Base-by-base conservation (phyloP, 768 basidiomycete species). In the Russula olivacea region DNA sequence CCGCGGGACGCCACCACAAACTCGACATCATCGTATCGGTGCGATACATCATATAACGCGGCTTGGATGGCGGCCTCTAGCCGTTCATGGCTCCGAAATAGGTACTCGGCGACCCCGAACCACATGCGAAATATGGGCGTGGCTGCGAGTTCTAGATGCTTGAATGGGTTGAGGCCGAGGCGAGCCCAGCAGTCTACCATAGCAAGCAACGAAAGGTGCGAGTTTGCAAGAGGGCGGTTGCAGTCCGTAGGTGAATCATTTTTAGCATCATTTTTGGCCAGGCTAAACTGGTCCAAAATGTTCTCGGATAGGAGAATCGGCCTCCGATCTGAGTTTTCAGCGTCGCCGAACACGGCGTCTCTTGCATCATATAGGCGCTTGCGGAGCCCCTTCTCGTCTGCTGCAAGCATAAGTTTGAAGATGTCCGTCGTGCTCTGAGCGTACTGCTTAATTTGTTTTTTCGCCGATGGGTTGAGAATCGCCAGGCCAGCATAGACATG, bases 401-500 rank as follows among this genome's bases (percentile, higher is more conserved):
- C 77, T 11, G 75, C 77, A 51, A 98, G 79, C 94, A 99, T 98
- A 71, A 99, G 80, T 74, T 98, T 98, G 81, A 93, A 98, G 32
- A 98, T 80, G 61, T 93, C 93, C 2, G 89, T 90, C 9, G 86
- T 84, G 69, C 87, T 89, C 62, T 83, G 82, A 3, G 96, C 87
- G 71, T 87, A 99, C 68, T 96, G 93, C 68, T 97, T 82, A 67
- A 99, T 98, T 72, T 98, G 96, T 1, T 80, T 73, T 47, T 83
- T 83, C 0, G 97, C 97, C 12, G 82, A 86, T 5, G 97, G 96
- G 74, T 99, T 98, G 65, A 99, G 83, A 72, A 98, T 92, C 1
- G 96, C 96, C n/a, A 99, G 83, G 2, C 97, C 96, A 15, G 96
- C 96, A 73, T 99, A 99, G 71, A 99, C 96, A 75, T 99, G 96